Conservation (phyloP, 495 filamentous ascomycete genomes). For the Penicillium lividum region DNA sequence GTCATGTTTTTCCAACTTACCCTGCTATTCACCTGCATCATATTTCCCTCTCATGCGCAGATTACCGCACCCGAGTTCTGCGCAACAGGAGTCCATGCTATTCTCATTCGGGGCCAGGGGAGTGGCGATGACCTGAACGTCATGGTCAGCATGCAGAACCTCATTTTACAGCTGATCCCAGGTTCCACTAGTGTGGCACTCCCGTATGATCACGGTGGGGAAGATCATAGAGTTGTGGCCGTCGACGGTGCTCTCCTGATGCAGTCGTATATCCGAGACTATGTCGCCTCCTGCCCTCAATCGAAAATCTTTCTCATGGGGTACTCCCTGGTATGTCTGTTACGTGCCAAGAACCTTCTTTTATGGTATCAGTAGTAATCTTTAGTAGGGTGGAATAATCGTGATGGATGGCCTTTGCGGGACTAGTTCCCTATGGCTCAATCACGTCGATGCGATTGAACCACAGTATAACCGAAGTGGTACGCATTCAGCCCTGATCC, state of each 20-base stretch:
- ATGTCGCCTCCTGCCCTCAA: conserved; percentile 24
- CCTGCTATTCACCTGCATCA: conserved; percentile 1
- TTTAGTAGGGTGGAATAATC: conserved; percentile 24
- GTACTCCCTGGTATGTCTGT: conserved; percentile 25
- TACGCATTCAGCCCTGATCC: neutral
- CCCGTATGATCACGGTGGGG: conserved; percentile 24
- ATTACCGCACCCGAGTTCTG: conserved; percentile 17
- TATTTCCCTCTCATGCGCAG: conserved; percentile 15
- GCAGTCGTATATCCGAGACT: conserved; percentile 28
- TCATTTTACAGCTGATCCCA: conserved; percentile 28
- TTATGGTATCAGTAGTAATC: neutral
- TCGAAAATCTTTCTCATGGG: conserved; percentile 28
- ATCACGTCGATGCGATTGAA: conserved; percentile 18
- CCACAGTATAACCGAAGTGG: conserved; percentile 22
- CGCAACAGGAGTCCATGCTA: conserved; percentile 31
- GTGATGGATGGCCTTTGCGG: conserved; percentile 35
- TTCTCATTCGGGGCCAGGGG: conserved; percentile 29
- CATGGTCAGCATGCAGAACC: conserved; percentile 26
- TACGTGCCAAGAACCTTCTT: neutral
- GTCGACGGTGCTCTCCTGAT: conserved; percentile 24
- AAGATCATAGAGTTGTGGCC: conserved; percentile 20
- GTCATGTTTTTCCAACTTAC: conserved; percentile 15
- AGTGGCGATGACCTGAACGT: conserved; percentile 32
- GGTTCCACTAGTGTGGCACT: conserved; percentile 27
- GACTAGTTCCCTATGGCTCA: conserved; percentile 26